Base-by-base conservation (phyloP, 495 filamentous ascomycete species). In the Pyrenula aspistea region DNA sequence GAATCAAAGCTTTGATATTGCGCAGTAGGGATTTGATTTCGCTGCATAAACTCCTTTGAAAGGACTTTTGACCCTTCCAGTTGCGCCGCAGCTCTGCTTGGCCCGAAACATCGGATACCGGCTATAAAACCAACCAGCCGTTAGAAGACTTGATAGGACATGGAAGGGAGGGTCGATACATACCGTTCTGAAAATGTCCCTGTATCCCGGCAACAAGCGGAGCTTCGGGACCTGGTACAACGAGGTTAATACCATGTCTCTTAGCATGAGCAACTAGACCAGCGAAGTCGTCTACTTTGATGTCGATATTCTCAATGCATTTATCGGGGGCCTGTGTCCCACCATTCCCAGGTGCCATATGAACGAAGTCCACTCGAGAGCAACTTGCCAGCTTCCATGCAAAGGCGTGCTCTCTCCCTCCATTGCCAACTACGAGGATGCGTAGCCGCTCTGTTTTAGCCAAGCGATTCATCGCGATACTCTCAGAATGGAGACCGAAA, bases 41-140 rank as follows among this genome's bases (percentile, higher is more conserved):
- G 82, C 68, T 87, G 81, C 94, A 98, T 98, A 68, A 98, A 98
- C 71, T 98, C 92, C 70, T 98, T 98, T 25, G 89, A 87, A 72
- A 94, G 97, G 12, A 91, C 86, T 76, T 98, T 97, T 67, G 86
- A 91, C 55, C 93, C 93, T 69, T 98, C 93, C 85, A 98, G 87
- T 55, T 80, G 79, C 24, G 94, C 92, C 47, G 93, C 94, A 42
- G 78, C 80, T 74, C 88, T 83, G 52, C 84, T 86, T 1, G 93
- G 93, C 12, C 93, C 93, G 62, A 95, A 98, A 71, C 83, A 86
- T 63, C 81, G 77, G 61, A 96, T 90, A 19, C 83, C 83, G 51
- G 81, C 86, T 77, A 71, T 59, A 42, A 42, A 4, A 42, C 8
- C 15, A 31, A 55, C 12, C n/a, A n/a, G n/a, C n/a, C n/a, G n/a